A percentile compares a stretch with the other conserved stretches of the same genome.
phyloP scores from a whole-genome alignment of 1,139 yeast genomes.

The Blastobotrys persicus region DNA sequence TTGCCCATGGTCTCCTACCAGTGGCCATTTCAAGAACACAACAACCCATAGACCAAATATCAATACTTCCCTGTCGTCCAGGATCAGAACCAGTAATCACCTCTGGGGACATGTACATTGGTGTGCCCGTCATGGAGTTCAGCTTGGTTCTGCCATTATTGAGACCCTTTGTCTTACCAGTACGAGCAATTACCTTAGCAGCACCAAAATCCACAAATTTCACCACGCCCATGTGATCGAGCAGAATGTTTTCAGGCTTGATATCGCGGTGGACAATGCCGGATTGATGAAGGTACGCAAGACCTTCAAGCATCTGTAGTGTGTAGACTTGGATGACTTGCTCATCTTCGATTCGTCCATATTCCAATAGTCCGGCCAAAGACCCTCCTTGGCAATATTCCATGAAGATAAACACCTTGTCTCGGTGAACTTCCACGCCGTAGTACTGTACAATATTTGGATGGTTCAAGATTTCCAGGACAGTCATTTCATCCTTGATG shows the following conservation, averaged over 20 bases:
- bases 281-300: constrained; percentile 89
- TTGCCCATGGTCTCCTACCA: constrained; percentile 60
- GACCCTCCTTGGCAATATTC: constrained; percentile 98
- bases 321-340: constrained; percentile 88
- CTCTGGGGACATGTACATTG: constrained; percentile 99
- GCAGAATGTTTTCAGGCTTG: constrained; percentile 88
- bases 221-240: constrained; percentile 90
- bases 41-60: constrained; percentile 78
- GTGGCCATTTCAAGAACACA: constrained; percentile 89
- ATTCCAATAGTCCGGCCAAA: constrained; percentile 73
- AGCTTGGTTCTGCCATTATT: constrained; percentile 37
- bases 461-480: constrained; percentile 88
- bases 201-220: constrained; percentile 98
- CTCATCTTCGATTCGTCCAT: constrained; percentile 95
- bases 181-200: constrained; percentile 85
- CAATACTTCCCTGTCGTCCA: constrained; percentile 67
- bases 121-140: constrained; percentile 82
- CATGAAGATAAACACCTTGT: constrained; percentile 93
- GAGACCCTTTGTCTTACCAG: constrained; percentile 46
- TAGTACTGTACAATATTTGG: constrained; percentile 95
- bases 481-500: constrained; percentile 95
- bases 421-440: constrained; percentile 97
- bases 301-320: constrained; percentile 89
- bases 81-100: constrained; percentile 76
- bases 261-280: constrained; percentile 98